These are phyloP conservation scores for Kwoniella europaea DNA, from an alignment of 768 basidiomycete genomes.

Conservation along the genomic window DNA sequence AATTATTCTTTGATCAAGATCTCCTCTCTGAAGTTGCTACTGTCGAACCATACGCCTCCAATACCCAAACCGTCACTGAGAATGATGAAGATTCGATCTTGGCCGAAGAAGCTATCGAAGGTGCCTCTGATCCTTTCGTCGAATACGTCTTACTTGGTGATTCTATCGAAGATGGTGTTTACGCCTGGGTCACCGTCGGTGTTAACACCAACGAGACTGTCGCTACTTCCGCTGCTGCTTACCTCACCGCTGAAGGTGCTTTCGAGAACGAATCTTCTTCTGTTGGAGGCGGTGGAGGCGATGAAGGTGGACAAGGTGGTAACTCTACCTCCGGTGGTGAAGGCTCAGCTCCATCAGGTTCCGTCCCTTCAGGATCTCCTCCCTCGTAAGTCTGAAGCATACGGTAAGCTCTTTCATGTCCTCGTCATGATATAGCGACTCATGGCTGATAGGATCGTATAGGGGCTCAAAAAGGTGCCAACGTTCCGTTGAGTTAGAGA, in stretches of 20 bases:
- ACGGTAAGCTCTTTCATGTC: no score
- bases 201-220: neutral
- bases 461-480: no score
- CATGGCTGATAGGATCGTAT: no score
- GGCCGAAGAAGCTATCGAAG: slow-evolving; percentile 6
- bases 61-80: neutral
- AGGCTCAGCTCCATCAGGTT: neutral
- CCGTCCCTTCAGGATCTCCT: neutral
- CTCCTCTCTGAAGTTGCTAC: neutral
- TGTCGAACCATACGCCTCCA: neutral
- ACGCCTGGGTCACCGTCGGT: slow-evolving; percentile 7
- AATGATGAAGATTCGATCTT: neutral
- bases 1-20: slow-evolving; percentile 13
- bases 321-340: neutral
- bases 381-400: no score
- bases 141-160: slow-evolving; percentile 8
- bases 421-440: no score
- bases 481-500: no score
- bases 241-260: neutral
- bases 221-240: slow-evolving; percentile 1
- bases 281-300: neutral
- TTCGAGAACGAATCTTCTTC: neutral
- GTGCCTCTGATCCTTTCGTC: slow-evolving; percentile 4
- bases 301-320: neutral
- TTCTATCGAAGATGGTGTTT: slow-evolving; percentile 7